Base-by-base conservation (phyloP, 2,329 filamentous ascomycete species). In the Calonectria pseudoreteaudii region DNA sequence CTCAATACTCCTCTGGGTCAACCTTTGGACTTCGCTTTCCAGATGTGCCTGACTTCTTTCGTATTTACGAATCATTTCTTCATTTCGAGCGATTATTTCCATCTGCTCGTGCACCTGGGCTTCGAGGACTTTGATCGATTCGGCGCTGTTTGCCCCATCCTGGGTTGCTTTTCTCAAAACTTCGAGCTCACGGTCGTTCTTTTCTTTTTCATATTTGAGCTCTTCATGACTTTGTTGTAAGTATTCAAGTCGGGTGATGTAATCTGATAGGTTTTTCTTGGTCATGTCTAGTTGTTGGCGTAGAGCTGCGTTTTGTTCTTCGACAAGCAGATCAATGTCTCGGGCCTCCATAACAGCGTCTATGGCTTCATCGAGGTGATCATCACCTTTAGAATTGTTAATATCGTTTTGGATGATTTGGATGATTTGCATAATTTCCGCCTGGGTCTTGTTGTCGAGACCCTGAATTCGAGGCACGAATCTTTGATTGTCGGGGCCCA, bases 71-170 rank as follows among this genome's bases (percentile, higher is more conserved):
- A 86, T 85, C n/a, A 74, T 77, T 82, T 96, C 94, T 77, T 95
- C 90, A 30, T 88, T 90, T 41, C 81, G 81, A 49, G 92, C 91
- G 80, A 96, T 95, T 65, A 95, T 87, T 72, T 93, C 89, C 82
- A 94, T 92, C 79, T 94, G 92, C 78, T 95, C 91, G 50, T 90
- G 89, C 30, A 93, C 86, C 76, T 90, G 89, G 53, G 86, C 85
- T 77, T 92, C 87, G 77, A 93, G 85, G 73, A 88, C 84, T 83
- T 86, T 86, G 75, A 91, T 88, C 65, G 88, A 85, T 69, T 88
- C 86, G 28, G 85, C 88, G 81, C 85, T 90, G 82, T 86, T 86
- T 83, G 86, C 84, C 81, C 91, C 85, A 85, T 90, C 84, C 83
- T 87, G 77, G 82, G 87, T 85, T 85, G 90, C 83, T 78, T 88